A percentile compares a stretch with the other conserved stretches of the same genome.
Evolutionary conservation across 2,329 filamentous ascomycete genomes (phyloP).

Genomic region (Trichoderma polysporum): DNA sequence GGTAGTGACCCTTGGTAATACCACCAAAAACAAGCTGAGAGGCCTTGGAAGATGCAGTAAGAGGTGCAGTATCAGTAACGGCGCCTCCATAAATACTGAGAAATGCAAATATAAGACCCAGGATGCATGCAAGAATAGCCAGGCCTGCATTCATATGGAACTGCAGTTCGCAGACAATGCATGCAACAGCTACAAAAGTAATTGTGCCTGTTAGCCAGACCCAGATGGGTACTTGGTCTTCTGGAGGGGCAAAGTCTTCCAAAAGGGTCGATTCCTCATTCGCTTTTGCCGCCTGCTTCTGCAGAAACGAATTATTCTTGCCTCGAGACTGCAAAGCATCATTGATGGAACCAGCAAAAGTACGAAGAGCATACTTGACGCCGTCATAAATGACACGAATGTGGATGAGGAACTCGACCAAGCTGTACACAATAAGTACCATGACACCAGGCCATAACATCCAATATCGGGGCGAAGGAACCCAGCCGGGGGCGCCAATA

Average conservation of each 20-base stretch:
- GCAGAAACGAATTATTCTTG: conserved; percentile 35
- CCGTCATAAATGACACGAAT: conserved; percentile 39
- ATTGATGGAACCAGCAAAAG: conserved; percentile 34
- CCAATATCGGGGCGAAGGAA: conserved; percentile 43
- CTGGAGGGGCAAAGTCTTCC: conserved; percentile 41
- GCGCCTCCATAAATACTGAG: conserved; percentile 51
- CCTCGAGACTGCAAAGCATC: conserved; percentile 33
- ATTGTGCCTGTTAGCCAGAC: conserved; percentile 50
- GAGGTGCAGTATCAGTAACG: conserved; percentile 59
- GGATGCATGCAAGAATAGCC: conserved; percentile 53
- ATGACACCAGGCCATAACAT: conserved; percentile 46
- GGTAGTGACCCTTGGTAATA: conserved; percentile 56
- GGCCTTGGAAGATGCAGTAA: conserved; percentile 67
- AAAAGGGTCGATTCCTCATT: conserved; percentile 34
- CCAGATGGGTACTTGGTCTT: conserved; percentile 53
- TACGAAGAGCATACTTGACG: conserved; percentile 35
- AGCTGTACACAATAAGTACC: conserved; percentile 43
- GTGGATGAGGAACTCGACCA: conserved; percentile 44
- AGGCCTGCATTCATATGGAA: conserved; percentile 58
- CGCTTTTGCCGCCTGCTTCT: conserved; percentile 38
- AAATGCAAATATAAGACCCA: conserved; percentile 60
- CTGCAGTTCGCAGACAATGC: conserved; percentile 51
- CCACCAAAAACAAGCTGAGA: conserved; percentile 68
- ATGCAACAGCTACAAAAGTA: conserved; percentile 51
- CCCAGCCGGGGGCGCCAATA: conserved; percentile 30